Base-by-base conservation (phyloP, 768 basidiomycete genomes). In the Rhodotorula toruloides region DNA sequence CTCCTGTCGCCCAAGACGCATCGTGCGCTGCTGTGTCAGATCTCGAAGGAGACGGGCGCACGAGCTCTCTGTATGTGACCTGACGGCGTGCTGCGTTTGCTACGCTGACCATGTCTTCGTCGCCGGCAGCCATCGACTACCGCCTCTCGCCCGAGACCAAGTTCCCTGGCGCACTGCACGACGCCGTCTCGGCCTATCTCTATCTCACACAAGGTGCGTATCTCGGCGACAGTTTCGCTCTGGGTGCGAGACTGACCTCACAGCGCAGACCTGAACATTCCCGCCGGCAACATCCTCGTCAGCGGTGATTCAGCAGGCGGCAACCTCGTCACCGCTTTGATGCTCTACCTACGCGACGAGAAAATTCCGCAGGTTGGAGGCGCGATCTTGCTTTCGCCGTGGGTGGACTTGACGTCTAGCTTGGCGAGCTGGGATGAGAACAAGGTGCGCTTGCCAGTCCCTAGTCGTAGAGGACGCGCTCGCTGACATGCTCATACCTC, bases 361-460 rank as follows among this genome's bases (percentile, higher is more conserved):
- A 82, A 85, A 2, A 73, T 93, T 19, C 91, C 91, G 12, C 84
- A 86, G 36, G 90, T 91, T 17, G 84, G 86, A 34, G 89, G 86
- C 7, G 86, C 87, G 17, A 88, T 97, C 34, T 77, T 94, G 36
- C 84, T 98, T 82, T 91, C 88, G 31, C 68, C 68, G 7, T 70
- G 68, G 68, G 50, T 61, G 17, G 90, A 92, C 77, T 79, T 97
- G 64, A 96, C 93, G 0, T 88, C 93, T 84, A 91, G 89, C 71
- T 93, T 91, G 75, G 88, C 90, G 60, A 92, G 90, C 19, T 96
- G 92, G 89, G 92, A 94, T 27, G 87, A 87, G 63, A 94, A 96
- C 76, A 85, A 87, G 40, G 61, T 63, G n/a, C 37, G 61, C n/a
- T 32, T 55, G 12, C 7, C 39, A 5, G 13, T 31, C 31, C 27